These are phyloP conservation scores for Epicoccum sorghinum DNA, from an alignment of 2,329 filamentous ascomycete species.

Conservation along the genomic window DNA sequence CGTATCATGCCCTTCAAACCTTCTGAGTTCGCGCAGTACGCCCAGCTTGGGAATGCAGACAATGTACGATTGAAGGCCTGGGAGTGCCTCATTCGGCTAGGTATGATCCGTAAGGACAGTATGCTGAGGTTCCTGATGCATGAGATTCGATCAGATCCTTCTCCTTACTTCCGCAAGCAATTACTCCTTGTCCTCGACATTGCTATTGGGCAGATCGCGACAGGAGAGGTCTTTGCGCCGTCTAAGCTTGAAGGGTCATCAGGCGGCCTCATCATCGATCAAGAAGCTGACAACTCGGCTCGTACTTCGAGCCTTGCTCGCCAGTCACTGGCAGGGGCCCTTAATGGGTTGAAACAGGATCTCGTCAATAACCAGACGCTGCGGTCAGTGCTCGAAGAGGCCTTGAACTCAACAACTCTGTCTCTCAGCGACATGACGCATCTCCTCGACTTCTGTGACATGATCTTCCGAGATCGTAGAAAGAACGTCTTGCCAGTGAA, in stretches of 20 bases:
- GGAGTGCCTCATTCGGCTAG: slow-evolving; percentile 62
- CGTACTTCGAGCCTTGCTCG: slow-evolving; percentile 62
- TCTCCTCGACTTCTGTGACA: slow-evolving; percentile 62
- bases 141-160: slow-evolving; percentile 62
- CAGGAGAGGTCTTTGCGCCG: slow-evolving; percentile 55
- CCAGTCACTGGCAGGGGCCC: slow-evolving; percentile 63
- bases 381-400: slow-evolving; percentile 62
- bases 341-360: slow-evolving; percentile 62
- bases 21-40: slow-evolving; percentile 67
- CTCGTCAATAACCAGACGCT: slow-evolving; percentile 57
- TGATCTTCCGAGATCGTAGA: slow-evolving; percentile 58
- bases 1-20: slow-evolving; percentile 59
- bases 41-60: slow-evolving; percentile 64
- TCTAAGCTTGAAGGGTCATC: slow-evolving; percentile 41
- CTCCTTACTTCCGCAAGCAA: slow-evolving; percentile 62
- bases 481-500: slow-evolving; percentile 56
- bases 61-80: slow-evolving; percentile 66
- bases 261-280: slow-evolving; percentile 62
- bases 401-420: slow-evolving; percentile 58
- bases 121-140: slow-evolving; percentile 64
- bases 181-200: slow-evolving; percentile 60
- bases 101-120: slow-evolving; percentile 56
- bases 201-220: slow-evolving; percentile 63
- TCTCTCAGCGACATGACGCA: slow-evolving; percentile 61
- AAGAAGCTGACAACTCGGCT: slow-evolving; percentile 50